A percentile compares a stretch with the other conserved stretches of the same genome.
phyloP scores from a whole-genome alignment of 192 early-diverging fungal genomes.

The Phycomyces nitens region DNA sequence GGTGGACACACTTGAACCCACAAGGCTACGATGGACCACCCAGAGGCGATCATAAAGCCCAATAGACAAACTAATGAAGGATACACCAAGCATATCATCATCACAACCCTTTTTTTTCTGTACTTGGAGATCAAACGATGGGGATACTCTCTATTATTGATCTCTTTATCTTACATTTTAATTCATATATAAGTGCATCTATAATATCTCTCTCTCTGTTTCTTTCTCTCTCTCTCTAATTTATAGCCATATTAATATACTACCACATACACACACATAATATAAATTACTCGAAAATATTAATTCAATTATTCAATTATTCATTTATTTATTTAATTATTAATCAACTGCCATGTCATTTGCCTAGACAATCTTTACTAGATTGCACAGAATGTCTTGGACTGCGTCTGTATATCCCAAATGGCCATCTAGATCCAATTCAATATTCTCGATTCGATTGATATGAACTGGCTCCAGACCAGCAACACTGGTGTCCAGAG shows the following conservation, averaged over 20 bases:
- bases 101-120: not conserved
- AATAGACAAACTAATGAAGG: too few species aligned
- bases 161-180: not conserved
- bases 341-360: too few species aligned
- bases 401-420: constrained; percentile 37
- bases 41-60: constrained; percentile 1
- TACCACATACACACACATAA: not conserved
- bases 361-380: constrained; percentile 21
- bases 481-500: constrained; percentile 44
- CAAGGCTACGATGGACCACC: constrained; percentile 40
- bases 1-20: constrained; percentile 53
- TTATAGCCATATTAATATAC: not conserved
- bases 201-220: constrained; percentile 9
- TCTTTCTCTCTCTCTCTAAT: constrained; percentile 9
- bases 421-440: constrained; percentile 48
- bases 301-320: too few species aligned
- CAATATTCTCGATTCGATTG: constrained; percentile 45
- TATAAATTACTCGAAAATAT: too few species aligned
- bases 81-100: not conserved
- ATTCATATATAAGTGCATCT: not conserved
- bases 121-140: not conserved
- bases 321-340: constrained; percentile 6
- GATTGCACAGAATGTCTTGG: constrained; percentile 12
- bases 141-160: too few species aligned
- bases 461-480: constrained; percentile 39